These are phyloP conservation scores for Pyrenophora graminea DNA, from an alignment of 2,329 filamentous ascomycete species.

Conservation along the genomic window DNA sequence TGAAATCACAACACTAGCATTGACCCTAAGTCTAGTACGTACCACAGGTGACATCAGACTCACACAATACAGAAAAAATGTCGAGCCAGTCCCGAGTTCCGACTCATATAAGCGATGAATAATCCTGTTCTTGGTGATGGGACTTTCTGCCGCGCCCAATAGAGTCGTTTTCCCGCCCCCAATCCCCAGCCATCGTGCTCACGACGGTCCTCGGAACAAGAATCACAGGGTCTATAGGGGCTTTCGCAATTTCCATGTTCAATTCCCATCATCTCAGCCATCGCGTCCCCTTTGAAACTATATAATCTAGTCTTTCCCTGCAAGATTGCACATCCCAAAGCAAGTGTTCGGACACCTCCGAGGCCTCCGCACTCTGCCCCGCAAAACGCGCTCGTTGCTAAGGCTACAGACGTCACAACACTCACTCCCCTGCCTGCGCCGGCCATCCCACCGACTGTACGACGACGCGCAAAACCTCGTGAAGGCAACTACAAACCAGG, in stretches of 20 bases:
- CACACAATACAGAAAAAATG: not conserved
- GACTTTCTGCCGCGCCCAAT: constrained; percentile 11
- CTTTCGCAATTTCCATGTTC: constrained; percentile 4
- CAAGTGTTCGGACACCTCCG: constrained; percentile 12
- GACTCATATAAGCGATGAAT: not conserved
- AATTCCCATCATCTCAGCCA: not conserved
- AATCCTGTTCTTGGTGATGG: constrained; percentile 5
- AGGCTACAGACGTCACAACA: constrained; percentile 13
- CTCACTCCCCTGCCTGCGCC: constrained; percentile 25
- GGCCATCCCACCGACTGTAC: constrained; percentile 1
- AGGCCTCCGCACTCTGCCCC: constrained; percentile 18
- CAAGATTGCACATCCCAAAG: not conserved
- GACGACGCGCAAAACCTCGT: constrained; percentile 4
- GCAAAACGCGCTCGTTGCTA: constrained; percentile 14
- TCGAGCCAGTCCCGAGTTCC: constrained; percentile 1
- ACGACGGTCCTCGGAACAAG: constrained; percentile 9
- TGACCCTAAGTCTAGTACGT: not conserved
- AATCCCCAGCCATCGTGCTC: constrained; percentile 4
- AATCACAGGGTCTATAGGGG: constrained; percentile 14
- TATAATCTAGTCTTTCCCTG: not conserved
- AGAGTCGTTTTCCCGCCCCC: constrained; percentile 8
- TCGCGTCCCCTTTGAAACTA: not conserved
- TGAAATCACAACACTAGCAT: not conserved
- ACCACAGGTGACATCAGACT: too few relatives aligned
- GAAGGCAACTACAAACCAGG: not conserved